Evolutionary conservation across 169 alveolate genomes (phyloP).

Genomic region (Plasmodium cynomolgi): DNA sequence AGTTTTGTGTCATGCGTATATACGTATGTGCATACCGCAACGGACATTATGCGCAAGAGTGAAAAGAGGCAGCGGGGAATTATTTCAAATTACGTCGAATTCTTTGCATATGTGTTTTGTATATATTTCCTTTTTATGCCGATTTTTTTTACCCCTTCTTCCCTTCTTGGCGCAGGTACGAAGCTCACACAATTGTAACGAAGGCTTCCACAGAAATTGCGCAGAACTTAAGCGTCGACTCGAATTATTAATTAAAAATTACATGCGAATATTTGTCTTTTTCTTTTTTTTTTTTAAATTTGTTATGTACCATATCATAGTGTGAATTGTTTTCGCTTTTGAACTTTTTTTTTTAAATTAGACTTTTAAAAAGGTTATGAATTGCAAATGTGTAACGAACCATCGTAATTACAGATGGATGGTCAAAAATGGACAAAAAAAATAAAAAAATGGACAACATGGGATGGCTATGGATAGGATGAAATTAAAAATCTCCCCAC

Average conservation of each 20-base stretch:
- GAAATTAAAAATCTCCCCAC: neutral
- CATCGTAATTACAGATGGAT: neutral
- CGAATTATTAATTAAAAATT: constrained; percentile 24
- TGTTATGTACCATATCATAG: neutral
- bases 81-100: neutral
- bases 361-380: neutral
- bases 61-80: neutral
- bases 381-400: neutral
- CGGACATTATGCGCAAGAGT: neutral
- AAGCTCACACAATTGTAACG: constrained; percentile 89
- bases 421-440: neutral
- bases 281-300: neutral
- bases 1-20: neutral
- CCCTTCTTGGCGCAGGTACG: constrained; percentile 82
- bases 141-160: neutral
- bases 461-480: neutral
- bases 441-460: neutral
- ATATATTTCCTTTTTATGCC: neutral
- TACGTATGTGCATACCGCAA: neutral
- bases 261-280: neutral
- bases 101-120: neutral
- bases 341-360: neutral
- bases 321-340: neutral
- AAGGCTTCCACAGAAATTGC: constrained; percentile 88
- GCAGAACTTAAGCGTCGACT: constrained; percentile 78